Base-by-base conservation (phyloP, 2,329 filamentous ascomycete species). In the Leptographium lundbergii region DNA sequence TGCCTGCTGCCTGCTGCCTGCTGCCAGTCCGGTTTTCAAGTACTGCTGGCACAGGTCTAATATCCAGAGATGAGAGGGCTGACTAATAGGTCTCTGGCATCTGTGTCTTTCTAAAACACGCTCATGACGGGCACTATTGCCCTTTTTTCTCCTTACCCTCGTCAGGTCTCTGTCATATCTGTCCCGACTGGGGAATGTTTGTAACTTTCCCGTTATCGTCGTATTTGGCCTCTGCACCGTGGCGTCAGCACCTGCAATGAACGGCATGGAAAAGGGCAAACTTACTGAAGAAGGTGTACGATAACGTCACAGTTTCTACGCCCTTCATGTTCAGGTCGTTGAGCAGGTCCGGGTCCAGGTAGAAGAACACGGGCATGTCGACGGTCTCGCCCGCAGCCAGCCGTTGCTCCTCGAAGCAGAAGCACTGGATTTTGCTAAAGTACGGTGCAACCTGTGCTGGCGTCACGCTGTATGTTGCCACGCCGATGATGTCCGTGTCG, bases 291-390 rank as follows among this genome's bases (percentile, higher is more conserved):
- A 99, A 99, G 0, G 94, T 99, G 75, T 99, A 99, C 66, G 87
- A 95, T 68, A 99, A 73, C 39, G 94, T 99, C 59, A 99, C 91
- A 2, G 91, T 96, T 75, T 96, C 90, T 63, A 99, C 89, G 0
- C 88, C 88, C 73, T 82, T 89, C 92, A 96, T 97, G 64, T 88
- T 91, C 57, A 92, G 77, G 72, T 99, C 94, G 66, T 88, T 91
- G 61, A 92, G 79, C 75, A 99, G 86, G 69, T 97, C 94, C 0
- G 94, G 94, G 69, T 99, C 94, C 64, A 99, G 88, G 73, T 97
- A 99, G 75, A 99, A 99, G 73, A 99, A 99, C 0, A 99, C 95
- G 0, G 94, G 95, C 95, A 99, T 99, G 72, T 99, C 94, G 58
- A 99, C 94, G 52, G 91, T 94, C 79, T 99, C 95, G 52, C 92